These are phyloP conservation scores for Maudiozyma bulderi DNA, from an alignment of 805 yeast species.

Conservation along the genomic window DNA sequence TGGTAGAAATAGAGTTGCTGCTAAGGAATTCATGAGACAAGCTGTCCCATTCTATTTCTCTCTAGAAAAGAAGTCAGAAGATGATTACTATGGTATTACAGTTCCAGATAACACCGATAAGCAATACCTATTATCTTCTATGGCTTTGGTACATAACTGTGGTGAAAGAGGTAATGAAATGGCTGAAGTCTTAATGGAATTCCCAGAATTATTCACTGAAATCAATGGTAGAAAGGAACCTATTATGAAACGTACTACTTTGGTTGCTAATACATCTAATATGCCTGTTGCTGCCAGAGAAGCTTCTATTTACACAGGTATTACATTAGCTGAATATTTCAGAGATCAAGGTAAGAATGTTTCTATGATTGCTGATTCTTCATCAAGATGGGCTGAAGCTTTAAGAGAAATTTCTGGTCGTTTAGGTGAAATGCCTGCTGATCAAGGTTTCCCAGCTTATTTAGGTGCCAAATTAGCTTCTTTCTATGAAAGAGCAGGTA, in stretches of 20 bases:
- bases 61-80: slow-evolving; percentile 22
- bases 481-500: slow-evolving; percentile 99
- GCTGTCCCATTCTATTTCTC: slow-evolving; percentile 24
- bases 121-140: slow-evolving; percentile 33
- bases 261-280: slow-evolving; percentile 97
- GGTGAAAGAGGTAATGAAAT: slow-evolving; percentile 98
- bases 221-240: slow-evolving; percentile 91
- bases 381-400: slow-evolving; percentile 99
- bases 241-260: slow-evolving; percentile 97
- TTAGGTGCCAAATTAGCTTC: slow-evolving; percentile 98
- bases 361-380: slow-evolving; percentile 98
- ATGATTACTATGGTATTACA: slow-evolving; percentile 37
- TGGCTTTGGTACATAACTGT: slow-evolving; percentile 35
- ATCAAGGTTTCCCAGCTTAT: slow-evolving; percentile 99
- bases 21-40: slow-evolving; percentile 3
- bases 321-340: slow-evolving; percentile 96
- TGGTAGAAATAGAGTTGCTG: slow-evolving; percentile 3
- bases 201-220: slow-evolving; percentile 94
- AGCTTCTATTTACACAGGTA: slow-evolving; percentile 98
- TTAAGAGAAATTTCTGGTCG: slow-evolving; percentile 99
- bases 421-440: slow-evolving; percentile 99
- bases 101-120: slow-evolving; percentile 34
- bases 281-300: slow-evolving; percentile 99
- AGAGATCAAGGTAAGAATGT: slow-evolving; percentile 99
- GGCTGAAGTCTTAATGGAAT: slow-evolving; percentile 99